Conservation (phyloP, 352 stramenopile species). For the Globisporangium carolinianum region DNA sequence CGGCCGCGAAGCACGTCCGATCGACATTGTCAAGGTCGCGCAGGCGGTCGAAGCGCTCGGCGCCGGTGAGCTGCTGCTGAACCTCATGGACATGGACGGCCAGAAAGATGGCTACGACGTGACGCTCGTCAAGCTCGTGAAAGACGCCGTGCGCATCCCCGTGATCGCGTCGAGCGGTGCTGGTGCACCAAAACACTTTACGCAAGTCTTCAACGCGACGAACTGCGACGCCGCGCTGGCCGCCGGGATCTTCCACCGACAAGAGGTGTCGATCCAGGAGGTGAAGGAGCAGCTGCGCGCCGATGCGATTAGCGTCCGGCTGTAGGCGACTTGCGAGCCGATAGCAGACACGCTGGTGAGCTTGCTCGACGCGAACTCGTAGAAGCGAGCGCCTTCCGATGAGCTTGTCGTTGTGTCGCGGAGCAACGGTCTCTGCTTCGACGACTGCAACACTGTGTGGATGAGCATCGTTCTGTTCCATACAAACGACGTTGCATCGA, state of each 20-base stretch:
- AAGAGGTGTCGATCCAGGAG: conserved; percentile 93
- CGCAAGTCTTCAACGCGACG: conserved; percentile 90
- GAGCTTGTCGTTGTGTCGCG: too few relatives aligned
- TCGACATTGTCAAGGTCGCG: conserved; percentile 82
- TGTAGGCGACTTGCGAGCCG: conserved; percentile 16
- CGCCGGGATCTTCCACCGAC: conserved; percentile 97
- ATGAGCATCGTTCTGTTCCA: too few relatives aligned
- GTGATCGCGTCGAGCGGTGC: conserved; percentile 97
- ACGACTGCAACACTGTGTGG: too few relatives aligned
- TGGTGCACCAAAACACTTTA: conserved; percentile 92
- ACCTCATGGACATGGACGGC: conserved; percentile 99
- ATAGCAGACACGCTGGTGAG: too few relatives aligned
- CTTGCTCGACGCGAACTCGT: too few relatives aligned
- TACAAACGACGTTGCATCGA: too few relatives aligned
- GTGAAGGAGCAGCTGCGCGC: conserved; percentile 90
- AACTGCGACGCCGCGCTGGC: conserved; percentile 95
- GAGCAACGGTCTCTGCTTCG: too few relatives aligned
- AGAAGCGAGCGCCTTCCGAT: too few relatives aligned
- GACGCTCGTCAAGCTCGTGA: conserved; percentile 59
- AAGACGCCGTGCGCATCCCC: conserved; percentile 91
- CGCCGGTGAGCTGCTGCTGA: conserved; percentile 97
- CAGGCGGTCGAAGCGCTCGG: conserved; percentile 91
- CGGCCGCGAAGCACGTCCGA: conserved; percentile 87
- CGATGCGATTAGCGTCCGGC: conserved; percentile 62
- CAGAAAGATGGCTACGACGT: conserved; percentile 89